Base-by-base conservation (phyloP, 1,284 basidiomycete species). In the Ustilago shanxiensis region DNA sequence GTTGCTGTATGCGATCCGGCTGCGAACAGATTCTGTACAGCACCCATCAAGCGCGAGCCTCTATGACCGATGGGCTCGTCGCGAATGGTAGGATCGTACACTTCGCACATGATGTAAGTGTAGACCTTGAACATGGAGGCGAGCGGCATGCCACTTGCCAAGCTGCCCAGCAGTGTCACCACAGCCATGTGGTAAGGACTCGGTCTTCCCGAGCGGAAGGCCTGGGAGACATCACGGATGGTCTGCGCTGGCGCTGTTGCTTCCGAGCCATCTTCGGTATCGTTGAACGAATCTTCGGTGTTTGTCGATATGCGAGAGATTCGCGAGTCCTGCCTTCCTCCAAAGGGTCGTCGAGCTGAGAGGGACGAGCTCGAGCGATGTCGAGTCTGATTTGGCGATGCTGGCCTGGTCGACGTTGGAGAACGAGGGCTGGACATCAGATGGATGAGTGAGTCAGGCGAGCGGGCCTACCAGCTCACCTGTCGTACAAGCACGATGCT, bases 121-220 rank as follows among this genome's bases (percentile, higher is more conserved):
- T 83, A 83, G 6, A 79, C 77, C 53, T 79, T 81, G 72, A 82
- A 83, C 72, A 82, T 78, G 56, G 72, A 80, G 0, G 82, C 77
- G 20, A 82, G 64, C 0, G 79, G 80, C 72, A 83, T 72, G 3
- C 82, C 80, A 45, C 81, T 79, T 11, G 75, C 80, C 24, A 83
- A 53, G 44, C 66, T 75, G 41, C 77, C 69, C 11, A 83, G 52
- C n/a, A 82, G 68, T n/a, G 77, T 68, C 26, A 83, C 77, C 5
- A 82, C 69, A 26, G 81, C 82, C 79, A 83, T 82, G 49, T 81
- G 77, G 54, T 83, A 81, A 1, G 78, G 68, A 52, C 70, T 77
- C 10, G 79, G 69, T 28, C 59, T 47, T 2, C 79, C 77, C 8
- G 61, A 64, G 29, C 71, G 64, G 33, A 79, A 75, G 10, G 77